phyloP scores from a whole-genome alignment of 306 rosid species.

The Quercus bicolor region DNA sequence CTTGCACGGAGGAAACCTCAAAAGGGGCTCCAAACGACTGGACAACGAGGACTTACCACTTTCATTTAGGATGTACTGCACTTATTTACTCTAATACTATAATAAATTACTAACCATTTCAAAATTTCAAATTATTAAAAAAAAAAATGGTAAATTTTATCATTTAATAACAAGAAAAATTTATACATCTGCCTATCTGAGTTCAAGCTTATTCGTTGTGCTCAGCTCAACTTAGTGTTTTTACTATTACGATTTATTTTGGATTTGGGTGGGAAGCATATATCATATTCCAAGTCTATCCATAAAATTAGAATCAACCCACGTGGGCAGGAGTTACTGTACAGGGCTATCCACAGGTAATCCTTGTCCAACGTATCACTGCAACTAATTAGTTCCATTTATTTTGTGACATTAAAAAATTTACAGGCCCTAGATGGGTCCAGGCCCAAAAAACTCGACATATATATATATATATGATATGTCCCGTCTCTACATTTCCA shows the following conservation, averaged over 20 bases:
- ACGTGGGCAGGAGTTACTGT: background rate
- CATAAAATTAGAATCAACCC: background rate
- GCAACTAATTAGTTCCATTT: conserved; percentile 2
- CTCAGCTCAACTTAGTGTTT: no score
- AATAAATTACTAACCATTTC: no score
- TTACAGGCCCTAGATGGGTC: background rate
- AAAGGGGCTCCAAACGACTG: no score
- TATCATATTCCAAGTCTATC: no score
- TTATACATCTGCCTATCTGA: background rate
- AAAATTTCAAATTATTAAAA: no score
- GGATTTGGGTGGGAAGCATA: no score
- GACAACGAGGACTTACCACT: no score
- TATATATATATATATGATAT: background rate
- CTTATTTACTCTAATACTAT: no score
- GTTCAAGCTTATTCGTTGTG: background rate
- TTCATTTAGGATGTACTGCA: no score
- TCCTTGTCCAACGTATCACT: background rate
- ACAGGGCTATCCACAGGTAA: background rate
- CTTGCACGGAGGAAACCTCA: no score
- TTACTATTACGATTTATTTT: background rate
- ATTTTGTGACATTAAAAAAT: conserved; percentile 13
- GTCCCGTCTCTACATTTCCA: background rate
- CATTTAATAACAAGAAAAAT: no score
- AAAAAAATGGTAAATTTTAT: no score
- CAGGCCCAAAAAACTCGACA: conserved; percentile 13